These are phyloP conservation scores for Penicillium aurantiogriseum DNA, from an alignment of 2,329 filamentous ascomycete genomes.

Conservation along the genomic window DNA sequence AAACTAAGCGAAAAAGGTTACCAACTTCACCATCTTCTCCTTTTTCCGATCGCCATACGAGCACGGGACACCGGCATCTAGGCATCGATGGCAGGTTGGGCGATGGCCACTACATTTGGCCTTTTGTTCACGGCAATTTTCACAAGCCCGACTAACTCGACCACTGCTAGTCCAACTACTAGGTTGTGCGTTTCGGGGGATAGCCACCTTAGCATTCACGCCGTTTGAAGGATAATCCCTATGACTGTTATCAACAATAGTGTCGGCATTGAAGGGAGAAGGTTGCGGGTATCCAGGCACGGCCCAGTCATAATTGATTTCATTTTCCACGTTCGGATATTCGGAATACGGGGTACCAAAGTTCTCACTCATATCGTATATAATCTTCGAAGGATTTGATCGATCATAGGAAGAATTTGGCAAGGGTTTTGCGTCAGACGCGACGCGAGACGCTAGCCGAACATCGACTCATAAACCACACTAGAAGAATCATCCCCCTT, in stretches of 20 bases:
- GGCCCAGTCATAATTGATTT: conserved; percentile 17
- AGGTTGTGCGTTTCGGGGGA: conserved; percentile 28
- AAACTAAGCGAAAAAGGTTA: conserved; percentile 1
- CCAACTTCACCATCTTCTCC: conserved; percentile 45
- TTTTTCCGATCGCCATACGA: conserved; percentile 47
- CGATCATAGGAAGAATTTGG: background rate
- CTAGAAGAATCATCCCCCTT: background rate
- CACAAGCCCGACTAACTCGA: conserved; percentile 43
- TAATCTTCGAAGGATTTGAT: background rate
- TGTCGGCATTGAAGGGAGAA: conserved; percentile 15
- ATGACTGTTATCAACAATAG: conserved; percentile 16
- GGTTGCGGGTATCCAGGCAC: conserved; percentile 20
- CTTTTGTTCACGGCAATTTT: conserved; percentile 47
- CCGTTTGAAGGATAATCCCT: conserved; percentile 2
- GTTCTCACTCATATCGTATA: conserved; percentile 11
- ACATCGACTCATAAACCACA: background rate
- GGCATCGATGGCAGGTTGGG: conserved; percentile 44
- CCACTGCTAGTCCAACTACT: conserved; percentile 27
- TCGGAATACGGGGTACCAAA: conserved; percentile 2
- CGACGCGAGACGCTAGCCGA: background rate
- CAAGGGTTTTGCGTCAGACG: background rate
- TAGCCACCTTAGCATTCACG: conserved; percentile 32
- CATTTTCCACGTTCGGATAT: conserved; percentile 6
- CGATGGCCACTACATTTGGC: conserved; percentile 48
- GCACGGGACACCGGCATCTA: conserved; percentile 42